These are phyloP conservation scores for Ceratobasidium sp. DNA, from an alignment of 1,284 basidiomycete genomes.

Conservation along the genomic window DNA sequence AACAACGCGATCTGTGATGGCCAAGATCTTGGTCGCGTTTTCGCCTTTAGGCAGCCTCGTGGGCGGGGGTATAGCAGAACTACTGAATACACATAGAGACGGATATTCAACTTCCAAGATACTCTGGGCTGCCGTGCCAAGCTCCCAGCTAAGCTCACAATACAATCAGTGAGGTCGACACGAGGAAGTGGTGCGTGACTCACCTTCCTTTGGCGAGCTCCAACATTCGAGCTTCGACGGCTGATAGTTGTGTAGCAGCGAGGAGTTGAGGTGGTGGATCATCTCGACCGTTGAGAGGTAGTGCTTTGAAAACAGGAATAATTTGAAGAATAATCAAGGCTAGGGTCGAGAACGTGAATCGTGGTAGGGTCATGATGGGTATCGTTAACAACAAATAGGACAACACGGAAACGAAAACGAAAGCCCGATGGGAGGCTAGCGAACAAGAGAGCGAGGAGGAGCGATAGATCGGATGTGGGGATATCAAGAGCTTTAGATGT, in stretches of 20 bases:
- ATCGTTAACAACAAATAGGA: background rate
- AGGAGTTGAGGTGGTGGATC: background rate
- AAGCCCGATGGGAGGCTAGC: background rate
- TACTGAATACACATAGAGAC: slow-evolving; percentile 72
- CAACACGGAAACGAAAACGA: background rate
- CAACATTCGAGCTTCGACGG: slow-evolving; percentile 31
- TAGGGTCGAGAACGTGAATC: background rate
- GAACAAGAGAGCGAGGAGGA: background rate
- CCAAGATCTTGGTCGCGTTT: slow-evolving; percentile 67
- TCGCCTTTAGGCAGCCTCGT: slow-evolving; percentile 58
- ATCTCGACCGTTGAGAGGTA: background rate
- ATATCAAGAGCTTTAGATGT: background rate
- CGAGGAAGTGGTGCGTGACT: slow-evolving; percentile 5
- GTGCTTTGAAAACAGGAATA: background rate
- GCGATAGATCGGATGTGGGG: background rate
- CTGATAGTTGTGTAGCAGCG: slow-evolving; percentile 3
- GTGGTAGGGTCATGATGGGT: background rate
- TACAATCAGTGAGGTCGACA: background rate
- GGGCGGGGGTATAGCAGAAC: slow-evolving; percentile 59
- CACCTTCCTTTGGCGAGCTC: slow-evolving; percentile 34
- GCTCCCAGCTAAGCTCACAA: slow-evolving; percentile 75
- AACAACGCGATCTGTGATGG: slow-evolving; percentile 72
- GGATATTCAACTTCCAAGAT: slow-evolving; percentile 78
- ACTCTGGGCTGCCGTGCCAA: slow-evolving; percentile 80
- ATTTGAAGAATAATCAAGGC: background rate